Percentiles rank a stretch among this genome's conserved stretches.
These are phyloP conservation scores for Monascus ruber DNA, from an alignment of 2,329 filamentous ascomycete species.

Conservation along the genomic window DNA sequence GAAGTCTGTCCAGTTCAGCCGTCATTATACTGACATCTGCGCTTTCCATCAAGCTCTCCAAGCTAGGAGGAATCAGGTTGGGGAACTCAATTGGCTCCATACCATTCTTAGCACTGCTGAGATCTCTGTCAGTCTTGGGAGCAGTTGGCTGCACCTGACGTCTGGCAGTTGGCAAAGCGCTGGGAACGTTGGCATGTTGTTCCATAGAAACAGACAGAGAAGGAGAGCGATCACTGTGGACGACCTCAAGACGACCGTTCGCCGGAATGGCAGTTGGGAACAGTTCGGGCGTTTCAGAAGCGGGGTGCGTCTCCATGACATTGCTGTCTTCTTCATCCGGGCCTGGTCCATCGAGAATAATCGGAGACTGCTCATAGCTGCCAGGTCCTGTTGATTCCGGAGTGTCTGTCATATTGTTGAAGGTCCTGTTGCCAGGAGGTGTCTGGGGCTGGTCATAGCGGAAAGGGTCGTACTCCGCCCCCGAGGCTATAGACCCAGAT, in stretches of 20 bases:
- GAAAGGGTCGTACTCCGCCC: conserved; percentile 33
- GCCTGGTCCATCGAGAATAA: conserved; percentile 41
- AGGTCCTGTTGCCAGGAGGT: conserved; percentile 15
- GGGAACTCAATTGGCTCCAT: conserved; percentile 24
- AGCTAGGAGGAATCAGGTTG: conserved; percentile 25
- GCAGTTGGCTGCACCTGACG: conserved; percentile 4
- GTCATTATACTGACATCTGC: conserved; percentile 25
- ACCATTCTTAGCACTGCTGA: conserved; percentile 1
- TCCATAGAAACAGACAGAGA: background rate
- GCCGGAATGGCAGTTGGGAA: conserved; percentile 16
- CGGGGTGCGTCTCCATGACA: conserved; percentile 9
- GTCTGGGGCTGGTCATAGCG: conserved; percentile 26
- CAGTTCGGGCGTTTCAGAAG: conserved; percentile 7
- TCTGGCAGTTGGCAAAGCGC: conserved; percentile 11
- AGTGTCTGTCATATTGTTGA: conserved; percentile 32
- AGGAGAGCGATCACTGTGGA: conserved; percentile 2
- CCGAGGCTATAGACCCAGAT: conserved; percentile 24
- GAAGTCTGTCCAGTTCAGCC: conserved; percentile 30
- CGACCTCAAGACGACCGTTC: conserved; percentile 4
- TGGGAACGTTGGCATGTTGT: conserved; percentile 9
- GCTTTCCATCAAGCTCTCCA: conserved; percentile 26
- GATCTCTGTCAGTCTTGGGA: background rate
- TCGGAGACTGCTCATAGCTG: conserved; percentile 39
- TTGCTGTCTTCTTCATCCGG: conserved; percentile 44
- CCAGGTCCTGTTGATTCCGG: conserved; percentile 37